Base-by-base conservation (phyloP, 257 asterid genomes). In the Solanum ossicruentum region DNA sequence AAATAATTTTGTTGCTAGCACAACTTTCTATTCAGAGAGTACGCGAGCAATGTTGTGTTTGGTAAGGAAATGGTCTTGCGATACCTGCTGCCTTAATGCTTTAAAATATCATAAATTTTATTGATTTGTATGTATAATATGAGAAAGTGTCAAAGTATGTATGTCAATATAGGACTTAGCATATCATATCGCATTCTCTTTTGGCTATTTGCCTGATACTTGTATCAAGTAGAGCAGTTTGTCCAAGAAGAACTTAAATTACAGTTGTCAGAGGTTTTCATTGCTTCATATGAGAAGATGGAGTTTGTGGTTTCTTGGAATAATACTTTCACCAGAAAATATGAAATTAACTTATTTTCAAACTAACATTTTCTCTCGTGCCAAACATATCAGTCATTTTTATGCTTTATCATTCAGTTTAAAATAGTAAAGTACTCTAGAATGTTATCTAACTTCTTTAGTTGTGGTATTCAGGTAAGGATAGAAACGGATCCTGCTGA, bases 401-500 rank as follows among this genome's bases (percentile, higher is more conserved):
- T 77, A 51, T 45, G 55, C 20, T n/a, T 43, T 47, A 45, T 15
- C 75, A 55, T 16, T 32, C 23, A 43, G 67, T 45, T 84, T 41
- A 23, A 55, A 5, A 15, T 55, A 17, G 28, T 41, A 45, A 41
- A 23, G 36, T 61, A 18, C 71, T 56, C 81, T 67, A n/a, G 66
- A 21, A 75, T 66, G 21, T 79, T 23, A 26, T 20, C 72, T 73
- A 70, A 57, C 83, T 45, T 83, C 86, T 21, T 80, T 83, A 52
- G 71, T 57, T 49, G 70, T 52, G 18, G 75, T 73, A 58, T 84
- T 82, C 92, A 95, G 99, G 72, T 91, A 86, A 92, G 99, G 92
- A 91, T 95, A 85, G 99, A 95, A 92, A 95, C 99, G 8, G 99
- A 95, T 90, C 98, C 99, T 70, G 96, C 99, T 4, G 99, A 95